Percentiles rank a stretch among this genome's conserved stretches.
phyloP scores from a whole-genome alignment of 805 yeast species.

The Candida ponderosae region DNA sequence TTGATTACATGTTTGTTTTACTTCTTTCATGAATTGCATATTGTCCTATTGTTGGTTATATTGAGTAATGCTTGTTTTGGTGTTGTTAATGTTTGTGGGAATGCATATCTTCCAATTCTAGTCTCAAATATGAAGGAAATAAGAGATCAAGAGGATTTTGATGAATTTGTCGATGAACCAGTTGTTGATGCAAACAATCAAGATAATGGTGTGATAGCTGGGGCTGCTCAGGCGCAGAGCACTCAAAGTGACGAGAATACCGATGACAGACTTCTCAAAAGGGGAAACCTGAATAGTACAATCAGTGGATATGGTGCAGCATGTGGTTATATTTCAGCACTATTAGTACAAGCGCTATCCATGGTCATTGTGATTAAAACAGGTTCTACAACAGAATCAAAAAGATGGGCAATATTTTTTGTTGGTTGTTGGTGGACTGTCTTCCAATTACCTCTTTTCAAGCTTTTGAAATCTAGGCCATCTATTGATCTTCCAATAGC shows the following conservation, averaged over 20 bases:
- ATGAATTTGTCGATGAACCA: conserved; percentile 3
- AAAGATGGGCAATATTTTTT: conserved; percentile 50
- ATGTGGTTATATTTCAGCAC: conserved; percentile 60
- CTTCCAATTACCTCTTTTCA: conserved; percentile 56
- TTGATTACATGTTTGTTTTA: conserved; percentile 8
- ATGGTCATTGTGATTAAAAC: conserved; percentile 37
- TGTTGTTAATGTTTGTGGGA: conserved; percentile 73
- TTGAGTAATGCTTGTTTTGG: conserved; percentile 67
- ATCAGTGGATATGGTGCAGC: conserved; percentile 69
- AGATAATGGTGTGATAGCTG: background rate
- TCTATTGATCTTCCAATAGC: conserved; percentile 20
- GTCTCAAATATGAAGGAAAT: conserved; percentile 33
- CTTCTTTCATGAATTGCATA: background rate
- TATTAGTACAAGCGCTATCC: conserved; percentile 56
- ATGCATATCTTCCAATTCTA: conserved; percentile 59
- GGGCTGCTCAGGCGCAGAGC: background rate
- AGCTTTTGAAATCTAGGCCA: conserved; percentile 38
- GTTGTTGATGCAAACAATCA: background rate
- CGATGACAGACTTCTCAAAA: conserved; percentile 1
- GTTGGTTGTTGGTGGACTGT: conserved; percentile 76
- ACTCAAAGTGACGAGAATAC: background rate
- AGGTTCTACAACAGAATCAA: conserved; percentile 31
- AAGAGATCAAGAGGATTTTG: conserved; percentile 8
- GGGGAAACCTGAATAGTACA: conserved; percentile 36
- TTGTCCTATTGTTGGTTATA: conserved; percentile 48